Base-by-base conservation (phyloP, 768 basidiomycete genomes). In the Termitomyces sp. region DNA sequence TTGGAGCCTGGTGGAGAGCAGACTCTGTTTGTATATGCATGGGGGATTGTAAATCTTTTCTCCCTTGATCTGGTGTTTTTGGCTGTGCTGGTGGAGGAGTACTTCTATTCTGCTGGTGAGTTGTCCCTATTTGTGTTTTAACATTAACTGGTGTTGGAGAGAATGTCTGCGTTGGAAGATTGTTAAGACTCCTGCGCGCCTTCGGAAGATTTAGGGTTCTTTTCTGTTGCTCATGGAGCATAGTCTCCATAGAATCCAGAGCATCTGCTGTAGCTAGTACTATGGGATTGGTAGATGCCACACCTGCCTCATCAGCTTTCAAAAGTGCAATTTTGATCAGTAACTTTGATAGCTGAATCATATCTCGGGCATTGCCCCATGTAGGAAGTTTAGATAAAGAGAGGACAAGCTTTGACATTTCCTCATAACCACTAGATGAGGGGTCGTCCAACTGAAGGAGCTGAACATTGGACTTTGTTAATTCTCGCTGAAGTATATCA, bases 281-380 rank as follows among this genome's bases (percentile, higher is more conserved):
- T 28, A 26, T 36, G n/a, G 50, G 32, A 36, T n/a, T 30, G 13
- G 35, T 54, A 35, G 33, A n/a, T 52, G 30, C 67, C 22, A 54
- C 6, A 14, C 57, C 32, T 11, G 56, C 60, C 8, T 52, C 52
- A 11, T 61, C 61, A 32, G 66, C 51, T 32, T 64, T 61, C 9
- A 70, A 64, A 47, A 80, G 73, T 0, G 78, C 83, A 2, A 63
- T 32, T 18, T 72, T 68, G 11, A 52, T 52, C 26, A 52, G 9
- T 3, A 9, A 41, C 26, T 52, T 52, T n/a, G 52, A 52, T 1
- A 52, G 38, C 7, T 52, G 52, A 14, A 52, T 40, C n/a, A 52
- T 41, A 52, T 52, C 38, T 6, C 52, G 52, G 20, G 52, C 52
- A 30, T 52, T 52, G 13, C 52, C 52, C 52, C 52, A 52, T 11